Evolutionary conservation across 768 basidiomycete species (phyloP).

Genomic region (Hygrophorus russula): DNA sequence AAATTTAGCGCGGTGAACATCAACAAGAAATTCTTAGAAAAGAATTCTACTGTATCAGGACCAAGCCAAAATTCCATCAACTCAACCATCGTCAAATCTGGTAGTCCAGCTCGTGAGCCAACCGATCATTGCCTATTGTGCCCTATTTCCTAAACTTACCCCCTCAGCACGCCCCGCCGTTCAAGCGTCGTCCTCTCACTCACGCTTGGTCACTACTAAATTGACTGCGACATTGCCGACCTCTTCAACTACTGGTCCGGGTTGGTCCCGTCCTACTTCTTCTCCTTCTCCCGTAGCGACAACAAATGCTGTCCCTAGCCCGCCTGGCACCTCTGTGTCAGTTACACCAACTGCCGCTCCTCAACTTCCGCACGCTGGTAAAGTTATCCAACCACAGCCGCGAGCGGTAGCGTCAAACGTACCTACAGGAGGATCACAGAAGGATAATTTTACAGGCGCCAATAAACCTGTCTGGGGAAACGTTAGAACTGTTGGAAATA

Average conservation of each 20-base stretch:
- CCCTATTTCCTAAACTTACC: conserved; percentile 10
- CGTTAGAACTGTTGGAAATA: conserved; percentile 30
- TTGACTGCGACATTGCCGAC: conserved; percentile 58
- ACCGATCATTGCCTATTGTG: background rate
- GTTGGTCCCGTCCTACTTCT: conserved; percentile 76
- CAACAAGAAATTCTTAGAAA: conserved; percentile 94
- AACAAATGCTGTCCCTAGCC: conserved; percentile 28
- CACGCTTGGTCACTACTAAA: conserved; percentile 80
- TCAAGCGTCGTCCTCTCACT: conserved; percentile 49
- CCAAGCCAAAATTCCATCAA: conserved; percentile 31
- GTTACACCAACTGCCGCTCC: conserved; percentile 26
- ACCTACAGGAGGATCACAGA: conserved; percentile 16
- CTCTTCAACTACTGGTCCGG: conserved; percentile 46
- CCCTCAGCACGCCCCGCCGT: conserved; percentile 44
- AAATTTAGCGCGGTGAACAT: conserved; percentile 85
- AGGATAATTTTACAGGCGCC: conserved; percentile 17
- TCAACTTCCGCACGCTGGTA: conserved; percentile 47
- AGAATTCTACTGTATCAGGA: conserved; percentile 55
- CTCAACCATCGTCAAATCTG: conserved; percentile 36
- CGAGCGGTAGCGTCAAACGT: conserved; percentile 18
- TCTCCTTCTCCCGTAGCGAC: conserved; percentile 44
- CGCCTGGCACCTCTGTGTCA: conserved; percentile 23
- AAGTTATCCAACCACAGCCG: conserved; percentile 60
- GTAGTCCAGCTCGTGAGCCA: conserved; percentile 41
- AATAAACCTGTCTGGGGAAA: conserved; percentile 67